Base-by-base conservation (phyloP, 345 rosid species). In the Hibiscus syriacus region DNA sequence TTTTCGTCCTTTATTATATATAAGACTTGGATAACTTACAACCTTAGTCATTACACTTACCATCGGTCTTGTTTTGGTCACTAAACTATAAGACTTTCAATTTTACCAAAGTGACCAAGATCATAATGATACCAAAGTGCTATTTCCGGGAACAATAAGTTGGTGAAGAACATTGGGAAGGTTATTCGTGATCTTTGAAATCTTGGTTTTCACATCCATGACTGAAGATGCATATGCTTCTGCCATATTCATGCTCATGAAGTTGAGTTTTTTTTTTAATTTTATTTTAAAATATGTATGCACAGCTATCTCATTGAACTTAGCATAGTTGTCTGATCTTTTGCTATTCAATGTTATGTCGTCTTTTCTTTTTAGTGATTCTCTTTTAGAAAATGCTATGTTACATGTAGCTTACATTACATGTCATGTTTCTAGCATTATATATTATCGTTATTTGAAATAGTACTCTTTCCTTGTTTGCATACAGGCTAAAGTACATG, bases 141-240 rank as follows among this genome's bases (percentile, higher is more conserved):
- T n/a, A n/a, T 73, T 71, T 80, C 83, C 20, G 85, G 85, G 76
- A 84, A 79, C 39, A 83, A 73, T 71, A 79, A 78, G 49, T 76
- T 86, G 78, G 95, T 89, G 69, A 86, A 76, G 75, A 87, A 79
- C 74, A 84, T 87, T 45, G 97, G 94, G 71, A 91, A 86, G 73
- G 95, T 89, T 73, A 95, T 94, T 27, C 89, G 83, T 72, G 92
- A 86, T 71, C 99, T 91, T 72, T 83, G 95, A 83, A 83, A 84
- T 75, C 85, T 89, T 80, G 99, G 99, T 53, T 89, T n/a, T 94
- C 56, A 84, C 90, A 52, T 87, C 95, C 30, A 86, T 84, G 95
- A 80, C 95, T 30, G 95, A 94, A 81, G 87, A 85, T 76, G 91
- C 97, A 8, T 89, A 92, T 83, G 97, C 96, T 76, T 89, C 96